Conservation (phyloP, 306 rosid genomes). For the Hippophae rhamnoides region DNA sequence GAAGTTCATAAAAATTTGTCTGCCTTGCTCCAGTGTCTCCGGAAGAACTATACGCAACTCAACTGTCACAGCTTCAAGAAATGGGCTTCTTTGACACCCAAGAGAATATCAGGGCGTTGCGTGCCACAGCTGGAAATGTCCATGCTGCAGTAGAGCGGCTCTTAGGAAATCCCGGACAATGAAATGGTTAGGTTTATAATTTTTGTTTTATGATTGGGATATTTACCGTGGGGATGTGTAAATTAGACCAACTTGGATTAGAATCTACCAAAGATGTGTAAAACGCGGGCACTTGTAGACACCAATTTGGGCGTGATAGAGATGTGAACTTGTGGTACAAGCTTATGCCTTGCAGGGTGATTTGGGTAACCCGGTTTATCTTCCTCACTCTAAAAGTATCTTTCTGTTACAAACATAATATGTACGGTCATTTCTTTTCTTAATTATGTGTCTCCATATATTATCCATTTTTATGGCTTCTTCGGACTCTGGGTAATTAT, state of each 20-base stretch:
- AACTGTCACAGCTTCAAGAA: slow-evolving; percentile 82
- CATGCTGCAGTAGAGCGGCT: slow-evolving; percentile 83
- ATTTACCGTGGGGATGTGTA: slow-evolving; percentile 8
- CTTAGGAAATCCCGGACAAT: slow-evolving; percentile 63
- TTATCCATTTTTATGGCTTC: no score
- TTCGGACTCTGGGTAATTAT: no score
- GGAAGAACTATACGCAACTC: slow-evolving; percentile 75
- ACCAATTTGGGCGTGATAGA: no score
- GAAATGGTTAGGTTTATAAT: slow-evolving; percentile 17
- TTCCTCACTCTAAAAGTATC: no score
- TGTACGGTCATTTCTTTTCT: no score
- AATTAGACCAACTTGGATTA: not conserved
- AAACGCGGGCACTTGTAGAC: no score
- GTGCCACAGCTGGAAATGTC: slow-evolving; percentile 75
- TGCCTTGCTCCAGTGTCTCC: slow-evolving; percentile 55
- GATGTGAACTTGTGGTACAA: no score
- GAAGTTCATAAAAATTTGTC: not conserved
- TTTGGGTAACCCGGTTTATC: no score
- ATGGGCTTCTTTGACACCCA: slow-evolving; percentile 90
- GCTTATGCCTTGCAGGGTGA: no score
- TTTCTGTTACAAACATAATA: no score
- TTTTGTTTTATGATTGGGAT: slow-evolving; percentile 12
- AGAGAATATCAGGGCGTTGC: slow-evolving; percentile 77
- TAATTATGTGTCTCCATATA: no score
- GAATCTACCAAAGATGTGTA: no score